Evolutionary conservation across 2,329 filamentous ascomycete species (phyloP).

Genomic region (Scleromitrula shiraiana): DNA sequence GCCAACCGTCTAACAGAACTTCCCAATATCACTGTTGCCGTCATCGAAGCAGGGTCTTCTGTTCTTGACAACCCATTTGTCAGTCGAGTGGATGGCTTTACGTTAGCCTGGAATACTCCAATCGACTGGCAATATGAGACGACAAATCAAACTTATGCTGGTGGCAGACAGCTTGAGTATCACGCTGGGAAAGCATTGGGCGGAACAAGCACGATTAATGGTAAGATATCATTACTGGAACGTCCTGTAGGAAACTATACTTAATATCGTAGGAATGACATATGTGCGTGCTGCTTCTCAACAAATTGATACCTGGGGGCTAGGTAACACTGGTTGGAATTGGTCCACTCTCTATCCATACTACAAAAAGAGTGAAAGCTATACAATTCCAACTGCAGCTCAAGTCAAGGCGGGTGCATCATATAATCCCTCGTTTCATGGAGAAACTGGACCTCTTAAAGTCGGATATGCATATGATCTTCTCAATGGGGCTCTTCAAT

Average conservation of each 20-base stretch:
- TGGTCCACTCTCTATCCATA: conserved; percentile 36
- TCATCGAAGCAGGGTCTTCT: conserved; percentile 10
- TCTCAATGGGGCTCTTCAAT: conserved; percentile 7
- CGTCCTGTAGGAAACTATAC: conserved; percentile 16
- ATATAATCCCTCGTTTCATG: conserved; percentile 12
- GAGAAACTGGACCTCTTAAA: conserved; percentile 13
- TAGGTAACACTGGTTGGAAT: conserved; percentile 39
- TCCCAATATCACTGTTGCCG: conserved; percentile 7
- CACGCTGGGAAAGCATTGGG: conserved; percentile 36
- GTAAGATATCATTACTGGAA: conserved; percentile 24
- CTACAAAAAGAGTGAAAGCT: conserved; percentile 31
- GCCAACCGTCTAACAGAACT: conserved; percentile 3
- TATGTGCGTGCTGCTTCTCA: conserved; percentile 13
- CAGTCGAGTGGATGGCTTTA: conserved; percentile 10
- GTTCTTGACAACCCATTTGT: background rate
- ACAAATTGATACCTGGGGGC: conserved; percentile 37
- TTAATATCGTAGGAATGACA: conserved; percentile 22
- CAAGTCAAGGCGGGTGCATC: conserved; percentile 11
- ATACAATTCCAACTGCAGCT: conserved; percentile 17
- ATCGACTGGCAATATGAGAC: conserved; percentile 27
- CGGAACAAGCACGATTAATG: conserved; percentile 36
- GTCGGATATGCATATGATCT: conserved; percentile 16
- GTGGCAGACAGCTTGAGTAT: conserved; percentile 25
- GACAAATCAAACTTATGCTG: conserved; percentile 27
- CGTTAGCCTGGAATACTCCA: background rate